phyloP scores from a whole-genome alignment of 1,139 yeast species.

The Hemisphaericaspora xylofermentans region DNA sequence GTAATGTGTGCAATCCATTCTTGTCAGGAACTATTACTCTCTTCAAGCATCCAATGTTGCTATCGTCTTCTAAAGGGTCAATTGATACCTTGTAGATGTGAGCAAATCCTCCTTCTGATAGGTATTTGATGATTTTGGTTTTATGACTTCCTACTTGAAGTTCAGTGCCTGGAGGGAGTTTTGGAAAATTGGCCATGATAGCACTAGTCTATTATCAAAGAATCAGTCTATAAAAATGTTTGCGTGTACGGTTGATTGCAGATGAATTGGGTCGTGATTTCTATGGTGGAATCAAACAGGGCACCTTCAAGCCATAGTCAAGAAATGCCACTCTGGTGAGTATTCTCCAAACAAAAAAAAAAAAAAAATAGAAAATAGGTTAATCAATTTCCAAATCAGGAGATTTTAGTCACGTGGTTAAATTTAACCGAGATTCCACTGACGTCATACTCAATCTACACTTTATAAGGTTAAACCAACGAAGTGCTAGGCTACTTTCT shows the following conservation, averaged over 20 bases:
- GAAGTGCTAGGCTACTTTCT: no score
- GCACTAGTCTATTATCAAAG: not conserved
- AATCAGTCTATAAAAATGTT: not conserved
- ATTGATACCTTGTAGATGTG: constrained; percentile 60
- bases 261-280: no score
- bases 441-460: not conserved
- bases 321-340: no score
- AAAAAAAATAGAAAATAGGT: not conserved
- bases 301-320: no score
- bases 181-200: constrained; percentile 29
- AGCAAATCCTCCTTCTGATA: constrained; percentile 52
- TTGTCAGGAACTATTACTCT: constrained; percentile 74
- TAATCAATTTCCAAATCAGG: not conserved
- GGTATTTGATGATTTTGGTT: constrained; percentile 36
- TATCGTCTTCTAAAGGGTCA: constrained; percentile 36
- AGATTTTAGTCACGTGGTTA: not conserved
- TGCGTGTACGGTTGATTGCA: not conserved
- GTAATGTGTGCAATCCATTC: constrained; percentile 57
- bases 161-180: constrained; percentile 40
- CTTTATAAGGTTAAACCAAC: no score
- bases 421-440: not conserved
- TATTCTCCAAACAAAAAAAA: not conserved
- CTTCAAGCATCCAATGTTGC: constrained; percentile 62
- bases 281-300: no score
- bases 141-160: constrained; percentile 46